These are phyloP conservation scores for Jamesozyma lodderae DNA, from an alignment of 805 yeast genomes.

Conservation along the genomic window DNA sequence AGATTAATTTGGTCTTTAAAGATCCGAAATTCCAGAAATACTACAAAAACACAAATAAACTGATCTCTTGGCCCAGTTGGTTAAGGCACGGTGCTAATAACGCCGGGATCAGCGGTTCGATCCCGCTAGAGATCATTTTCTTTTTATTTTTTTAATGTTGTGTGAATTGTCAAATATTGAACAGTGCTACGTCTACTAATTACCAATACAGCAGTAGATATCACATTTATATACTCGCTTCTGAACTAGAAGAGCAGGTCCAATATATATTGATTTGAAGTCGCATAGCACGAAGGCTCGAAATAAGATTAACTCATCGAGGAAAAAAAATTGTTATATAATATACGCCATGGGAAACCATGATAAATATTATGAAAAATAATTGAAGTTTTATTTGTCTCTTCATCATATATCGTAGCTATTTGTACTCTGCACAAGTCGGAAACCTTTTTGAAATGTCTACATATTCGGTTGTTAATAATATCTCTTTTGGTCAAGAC, in stretches of 20 bases:
- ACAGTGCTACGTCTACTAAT: no score
- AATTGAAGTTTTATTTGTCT: not conserved
- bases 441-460: not conserved
- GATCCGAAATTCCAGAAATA: no score
- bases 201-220: not conserved
- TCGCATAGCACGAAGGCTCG: no score
- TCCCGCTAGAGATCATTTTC: slow-evolving; percentile 30
- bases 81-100: slow-evolving; percentile 32
- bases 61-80: slow-evolving; percentile 32
- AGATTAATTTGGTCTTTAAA: no score
- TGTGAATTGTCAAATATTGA: not conserved
- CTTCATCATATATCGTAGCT: not conserved
- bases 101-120: slow-evolving; percentile 34
- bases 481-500: slow-evolving; percentile 18
- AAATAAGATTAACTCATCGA: not conserved
- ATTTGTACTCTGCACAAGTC: not conserved
- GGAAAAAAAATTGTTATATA: not conserved
- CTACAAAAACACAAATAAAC: no score
- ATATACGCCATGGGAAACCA: not conserved
- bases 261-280: no score
- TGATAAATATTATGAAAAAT: not conserved
- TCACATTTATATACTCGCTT: not conserved
- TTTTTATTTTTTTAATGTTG: slow-evolving; percentile 1
- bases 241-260: no score
- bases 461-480: slow-evolving; percentile 7